Conservation (phyloP, 805 yeast species). For the Ogataea salicorniae region DNA sequence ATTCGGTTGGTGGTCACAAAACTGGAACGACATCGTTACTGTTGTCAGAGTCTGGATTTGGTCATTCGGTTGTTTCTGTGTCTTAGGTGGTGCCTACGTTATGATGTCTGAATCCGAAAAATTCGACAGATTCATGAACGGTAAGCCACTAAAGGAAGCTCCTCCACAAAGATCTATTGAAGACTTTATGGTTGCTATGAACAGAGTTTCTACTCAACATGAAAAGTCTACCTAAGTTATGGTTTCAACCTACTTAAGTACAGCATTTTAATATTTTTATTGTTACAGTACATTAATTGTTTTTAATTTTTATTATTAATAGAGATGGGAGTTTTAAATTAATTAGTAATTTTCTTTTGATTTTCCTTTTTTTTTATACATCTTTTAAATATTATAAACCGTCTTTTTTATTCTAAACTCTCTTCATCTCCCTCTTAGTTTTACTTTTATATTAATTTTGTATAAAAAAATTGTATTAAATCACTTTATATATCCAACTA, state of each 20-base stretch:
- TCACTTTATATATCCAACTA: too few relatives aligned
- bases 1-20: conserved; percentile 94
- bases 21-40: conserved; percentile 89
- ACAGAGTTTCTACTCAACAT: conserved; percentile 81
- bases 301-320: not conserved
- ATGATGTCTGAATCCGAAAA: conserved; percentile 70
- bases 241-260: not conserved
- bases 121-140: conserved; percentile 74
- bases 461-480: too few relatives aligned
- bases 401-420: too few relatives aligned
- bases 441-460: too few relatives aligned
- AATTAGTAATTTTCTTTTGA: too few relatives aligned
- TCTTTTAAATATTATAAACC: too few relatives aligned
- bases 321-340: too few relatives aligned
- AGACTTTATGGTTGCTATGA: conserved; percentile 77
- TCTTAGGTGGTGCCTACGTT: conserved; percentile 90
- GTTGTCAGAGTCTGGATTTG: conserved; percentile 86
- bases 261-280: not conserved
- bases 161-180: conserved; percentile 61
- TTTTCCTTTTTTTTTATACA: too few relatives aligned
- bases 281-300: not conserved
- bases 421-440: too few relatives aligned
- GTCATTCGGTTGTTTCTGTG: conserved; percentile 92
- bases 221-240: conserved; percentile 59
- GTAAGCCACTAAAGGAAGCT: conserved; percentile 53